Percentiles rank a stretch among this genome's conserved stretches.
Conservation (phyloP, 441 rosid species). For the Populus tomentosa region DNA sequence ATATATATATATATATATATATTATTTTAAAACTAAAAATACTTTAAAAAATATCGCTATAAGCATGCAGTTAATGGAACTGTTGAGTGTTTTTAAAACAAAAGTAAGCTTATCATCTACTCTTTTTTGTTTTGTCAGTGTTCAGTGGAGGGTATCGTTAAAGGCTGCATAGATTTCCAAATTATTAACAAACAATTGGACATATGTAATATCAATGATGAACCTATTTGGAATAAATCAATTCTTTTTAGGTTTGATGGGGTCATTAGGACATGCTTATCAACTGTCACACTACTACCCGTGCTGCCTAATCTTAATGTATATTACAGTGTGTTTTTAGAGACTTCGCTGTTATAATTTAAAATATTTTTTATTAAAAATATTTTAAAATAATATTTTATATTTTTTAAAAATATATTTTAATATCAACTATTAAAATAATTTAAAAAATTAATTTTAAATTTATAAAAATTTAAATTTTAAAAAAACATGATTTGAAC, state of each 20-base stretch:
- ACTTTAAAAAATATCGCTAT: background rate
- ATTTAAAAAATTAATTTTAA: no score
- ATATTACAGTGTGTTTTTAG: no score
- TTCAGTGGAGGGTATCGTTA: conserved; percentile 21
- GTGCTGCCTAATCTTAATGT: no score
- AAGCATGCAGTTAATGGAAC: background rate
- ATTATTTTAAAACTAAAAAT: no score
- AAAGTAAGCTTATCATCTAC: conserved; percentile 4
- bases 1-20: no score
- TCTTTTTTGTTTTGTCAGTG: conserved; percentile 2
- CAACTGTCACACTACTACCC: background rate
- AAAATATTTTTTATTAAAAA: no score
- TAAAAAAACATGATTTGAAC: no score
- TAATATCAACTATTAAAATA: no score
- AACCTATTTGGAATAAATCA: conserved; percentile 1
- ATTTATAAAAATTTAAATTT: no score
- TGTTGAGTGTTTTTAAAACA: background rate
- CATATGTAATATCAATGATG: conserved; percentile 6
- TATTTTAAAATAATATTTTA: no score
- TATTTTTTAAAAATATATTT: no score
- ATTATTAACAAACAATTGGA: conserved; percentile 16
- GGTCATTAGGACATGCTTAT: background rate
- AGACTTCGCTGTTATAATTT: no score
- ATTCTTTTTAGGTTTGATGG: background rate
- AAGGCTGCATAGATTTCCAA: conserved; percentile 23